Evolutionary conservation across 768 basidiomycete species (phyloP).

Genomic region (Krasilnikovozyma curviuscula): DNA sequence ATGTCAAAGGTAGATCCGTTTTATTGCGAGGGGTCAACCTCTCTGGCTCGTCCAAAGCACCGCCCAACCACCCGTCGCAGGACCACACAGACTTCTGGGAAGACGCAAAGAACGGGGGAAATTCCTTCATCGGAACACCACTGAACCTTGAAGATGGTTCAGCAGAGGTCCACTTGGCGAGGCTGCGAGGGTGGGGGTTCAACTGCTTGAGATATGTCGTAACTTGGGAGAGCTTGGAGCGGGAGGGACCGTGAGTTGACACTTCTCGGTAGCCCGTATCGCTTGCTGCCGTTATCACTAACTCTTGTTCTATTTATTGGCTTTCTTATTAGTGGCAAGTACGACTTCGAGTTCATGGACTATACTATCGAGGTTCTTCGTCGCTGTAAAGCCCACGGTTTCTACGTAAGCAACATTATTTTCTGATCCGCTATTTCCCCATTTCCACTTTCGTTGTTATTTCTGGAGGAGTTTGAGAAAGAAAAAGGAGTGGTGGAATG

Average conservation of each 20-base stretch:
- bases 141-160: conserved; percentile 54
- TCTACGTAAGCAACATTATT: conserved; percentile 39
- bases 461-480: conserved; percentile 14
- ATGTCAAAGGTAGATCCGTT: conserved; percentile 23
- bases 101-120: conserved; percentile 39
- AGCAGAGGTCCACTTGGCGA: conserved; percentile 46
- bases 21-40: conserved; percentile 89
- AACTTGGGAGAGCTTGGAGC: conserved; percentile 92
- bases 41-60: conserved; percentile 71
- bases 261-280: not conserved
- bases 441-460: too few species aligned
- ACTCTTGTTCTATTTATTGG: too few species aligned
- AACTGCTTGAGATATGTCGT: conserved; percentile 61
- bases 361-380: conserved; percentile 70
- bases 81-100: conserved; percentile 65
- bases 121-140: conserved; percentile 57
- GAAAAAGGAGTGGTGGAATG: too few species aligned
- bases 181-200: conserved; percentile 87
- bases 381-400: conserved; percentile 81
- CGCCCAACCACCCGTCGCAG: conserved; percentile 48
- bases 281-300: too few species aligned
- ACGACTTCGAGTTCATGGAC: conserved; percentile 80
- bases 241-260: conserved; percentile 71
- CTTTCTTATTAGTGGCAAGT: conserved; percentile 44
- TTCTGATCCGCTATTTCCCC: too few species aligned